These are phyloP conservation scores for Backusella parvicylindrica DNA, from an alignment of 192 early-diverging fungal genomes.

Conservation along the genomic window DNA sequence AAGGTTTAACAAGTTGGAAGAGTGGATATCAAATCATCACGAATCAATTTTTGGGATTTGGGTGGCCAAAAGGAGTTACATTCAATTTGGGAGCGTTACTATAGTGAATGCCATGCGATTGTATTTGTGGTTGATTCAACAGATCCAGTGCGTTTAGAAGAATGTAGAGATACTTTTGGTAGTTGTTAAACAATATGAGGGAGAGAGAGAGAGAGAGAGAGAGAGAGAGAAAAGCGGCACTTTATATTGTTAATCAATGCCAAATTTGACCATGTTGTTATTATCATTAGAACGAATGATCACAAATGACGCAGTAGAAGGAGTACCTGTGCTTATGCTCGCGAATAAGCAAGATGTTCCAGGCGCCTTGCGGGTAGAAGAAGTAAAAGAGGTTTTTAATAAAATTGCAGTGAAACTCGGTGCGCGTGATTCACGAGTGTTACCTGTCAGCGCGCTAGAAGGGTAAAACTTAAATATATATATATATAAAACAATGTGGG, in stretches of 20 bases:
- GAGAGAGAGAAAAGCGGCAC: background rate
- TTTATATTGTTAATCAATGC: background rate
- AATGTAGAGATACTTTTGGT: conserved; percentile 76
- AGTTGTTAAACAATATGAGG: conserved; percentile 12
- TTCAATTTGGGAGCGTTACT: conserved; percentile 93
- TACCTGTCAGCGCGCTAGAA: conserved; percentile 76
- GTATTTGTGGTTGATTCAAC: conserved; percentile 92
- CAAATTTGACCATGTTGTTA: background rate
- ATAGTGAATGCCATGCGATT: conserved; percentile 87
- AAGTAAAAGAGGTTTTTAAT: conserved; percentile 92
- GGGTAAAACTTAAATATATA: conserved; percentile 55
- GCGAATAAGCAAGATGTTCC: conserved; percentile 91
- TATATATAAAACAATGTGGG: background rate
- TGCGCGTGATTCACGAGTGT: conserved; percentile 81
- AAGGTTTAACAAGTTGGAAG: conserved; percentile 60
- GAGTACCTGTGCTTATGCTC: conserved; percentile 88
- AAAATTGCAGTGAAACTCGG: conserved; percentile 80
- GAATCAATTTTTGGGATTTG: conserved; percentile 93
- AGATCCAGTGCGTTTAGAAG: conserved; percentile 76
- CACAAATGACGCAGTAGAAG: conserved; percentile 67
- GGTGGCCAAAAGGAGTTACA: conserved; percentile 90
- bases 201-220: conserved; percentile 18
- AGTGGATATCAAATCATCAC: conserved; percentile 62
- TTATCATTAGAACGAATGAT: conserved; percentile 67
- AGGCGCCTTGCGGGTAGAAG: conserved; percentile 65